A percentile compares a stretch with the other conserved stretches of the same genome.
Evolutionary conservation across 2,329 filamentous ascomycete genomes (phyloP).

Genomic region (Xylaria sp.): DNA sequence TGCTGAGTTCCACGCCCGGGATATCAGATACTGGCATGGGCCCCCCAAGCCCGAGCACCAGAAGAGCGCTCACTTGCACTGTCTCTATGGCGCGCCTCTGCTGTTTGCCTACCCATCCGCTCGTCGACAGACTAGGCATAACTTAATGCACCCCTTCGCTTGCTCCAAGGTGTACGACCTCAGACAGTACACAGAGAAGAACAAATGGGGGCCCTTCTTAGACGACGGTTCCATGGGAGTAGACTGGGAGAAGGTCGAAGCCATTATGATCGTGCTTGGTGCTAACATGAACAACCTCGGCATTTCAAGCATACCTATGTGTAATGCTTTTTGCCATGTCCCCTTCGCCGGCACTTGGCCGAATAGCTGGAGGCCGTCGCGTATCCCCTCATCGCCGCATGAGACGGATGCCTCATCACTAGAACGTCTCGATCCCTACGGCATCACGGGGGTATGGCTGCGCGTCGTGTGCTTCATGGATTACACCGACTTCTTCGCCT

Average conservation of each 20-base stretch:
- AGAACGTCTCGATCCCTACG: conserved; percentile 74
- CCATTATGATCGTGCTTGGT: conserved; percentile 75
- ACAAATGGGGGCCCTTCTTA: conserved; percentile 77
- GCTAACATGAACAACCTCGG: conserved; percentile 68
- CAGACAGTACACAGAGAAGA: conserved; percentile 70
- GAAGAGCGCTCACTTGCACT: conserved; percentile 76
- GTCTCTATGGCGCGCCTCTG: conserved; percentile 73
- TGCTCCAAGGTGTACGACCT: conserved; percentile 79
- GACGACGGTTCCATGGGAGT: conserved; percentile 70
- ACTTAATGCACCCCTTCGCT: conserved; percentile 67
- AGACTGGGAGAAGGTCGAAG: conserved; percentile 85
- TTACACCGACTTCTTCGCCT: conserved; percentile 77
- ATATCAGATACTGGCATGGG: conserved; percentile 32
- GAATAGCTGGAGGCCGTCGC: conserved; percentile 58
- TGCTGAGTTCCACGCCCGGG: conserved; percentile 44
- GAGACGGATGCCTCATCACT: conserved; percentile 51
- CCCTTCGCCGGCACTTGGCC: conserved; percentile 68
- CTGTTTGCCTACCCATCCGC: conserved; percentile 49
- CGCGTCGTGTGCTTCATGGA: conserved; percentile 70
- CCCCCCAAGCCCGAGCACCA: conserved; percentile 64
- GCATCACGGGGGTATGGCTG: conserved; percentile 76
- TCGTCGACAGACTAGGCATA: conserved; percentile 51
- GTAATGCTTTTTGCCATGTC: conserved; percentile 64
- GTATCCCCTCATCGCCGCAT: conserved; percentile 36
- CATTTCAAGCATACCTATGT: conserved; percentile 57